Evolutionary conservation across 2,329 filamentous ascomycete genomes (phyloP).

Genomic region (Ilyonectria destructans): DNA sequence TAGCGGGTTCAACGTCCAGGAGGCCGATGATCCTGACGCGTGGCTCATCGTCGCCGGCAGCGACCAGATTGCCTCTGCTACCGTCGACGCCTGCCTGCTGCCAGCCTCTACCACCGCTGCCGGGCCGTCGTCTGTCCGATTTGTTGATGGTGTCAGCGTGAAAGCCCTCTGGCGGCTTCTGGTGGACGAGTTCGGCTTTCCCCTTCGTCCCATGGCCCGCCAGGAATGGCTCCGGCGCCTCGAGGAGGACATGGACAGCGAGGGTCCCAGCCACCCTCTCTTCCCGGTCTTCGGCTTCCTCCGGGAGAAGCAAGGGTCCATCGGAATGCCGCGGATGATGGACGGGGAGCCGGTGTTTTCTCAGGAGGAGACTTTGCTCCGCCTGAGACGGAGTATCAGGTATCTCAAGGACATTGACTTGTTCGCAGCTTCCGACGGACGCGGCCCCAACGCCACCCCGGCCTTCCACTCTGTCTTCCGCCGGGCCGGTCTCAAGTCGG

Average conservation of each 20-base stretch:
- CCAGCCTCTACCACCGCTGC: constrained; percentile 4
- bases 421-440: not conserved
- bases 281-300: constrained; percentile 11
- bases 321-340: not conserved
- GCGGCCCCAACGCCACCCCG: too few species aligned
- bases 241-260: constrained; percentile 17
- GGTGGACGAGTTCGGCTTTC: constrained; percentile 19
- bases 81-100: constrained; percentile 14
- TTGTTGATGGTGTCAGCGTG: constrained; percentile 20
- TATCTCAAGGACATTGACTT: constrained; percentile 22
- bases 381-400: constrained; percentile 18
- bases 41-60: constrained; percentile 26
- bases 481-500: not conserved
- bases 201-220: constrained; percentile 16
- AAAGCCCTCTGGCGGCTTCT: constrained; percentile 25
- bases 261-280: constrained; percentile 24
- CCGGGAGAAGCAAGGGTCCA: constrained; percentile 3
- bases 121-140: constrained; percentile 14
- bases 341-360: constrained; percentile 2
- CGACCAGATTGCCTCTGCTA: constrained; percentile 23
- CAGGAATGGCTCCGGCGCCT: constrained; percentile 16
- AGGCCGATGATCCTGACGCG: constrained; percentile 20
- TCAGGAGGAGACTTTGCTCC: constrained; percentile 9
- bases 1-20: constrained; percentile 19
- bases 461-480: not conserved